Base-by-base conservation (phyloP, 371 early-diverging fungal species). In the Smittium mucronatum region DNA sequence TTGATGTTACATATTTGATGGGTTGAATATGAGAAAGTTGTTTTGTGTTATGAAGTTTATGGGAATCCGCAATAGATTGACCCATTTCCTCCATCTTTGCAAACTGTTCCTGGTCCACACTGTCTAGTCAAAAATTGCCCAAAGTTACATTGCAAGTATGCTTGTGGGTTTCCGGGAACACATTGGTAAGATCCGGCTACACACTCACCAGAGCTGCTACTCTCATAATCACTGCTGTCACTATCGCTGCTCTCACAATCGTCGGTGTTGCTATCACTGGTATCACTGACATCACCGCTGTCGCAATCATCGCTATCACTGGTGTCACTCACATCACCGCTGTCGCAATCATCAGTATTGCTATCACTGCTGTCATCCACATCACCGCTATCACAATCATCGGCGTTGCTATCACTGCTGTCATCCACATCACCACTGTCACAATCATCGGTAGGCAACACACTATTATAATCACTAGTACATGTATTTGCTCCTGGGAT, bases 91-190 rank as follows among this genome's bases (percentile, higher is more conserved):
- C 34, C 34, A 2, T 28, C 34, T 5, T 32, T 34, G 36, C 65
- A 65, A n/a, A 65, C 65, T 31, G 65, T 65, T 34, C 65, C 65
- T 33, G 65, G 65, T 33, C 65, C 65, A 65, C 65, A 65, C 11
- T 26, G 65, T 34, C 65, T 65, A 5, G 34, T 36, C n/a, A 65
- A 17, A n/a, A n/a, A 65, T 33, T 36, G 32, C 15, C 25, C 17
- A 36, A 34, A 36, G 65, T 65, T 36, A 36, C 65, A 65, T 65
- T 65, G 65, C 1, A 31, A 33, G 65, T 65, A 65, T 2, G n/a
- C 5, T 5, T 34, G 15, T 33, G 28, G 28, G 5, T 61, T 61
- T 61, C 32, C 30, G 5, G 57, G 21, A 63, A 47, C 58, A 58
- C 36, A 47, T 58, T 66, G 21, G 31, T 57, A 47, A 17, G 5